phyloP scores from a whole-genome alignment of 768 basidiomycete species.

The Lactarius evosmus region DNA sequence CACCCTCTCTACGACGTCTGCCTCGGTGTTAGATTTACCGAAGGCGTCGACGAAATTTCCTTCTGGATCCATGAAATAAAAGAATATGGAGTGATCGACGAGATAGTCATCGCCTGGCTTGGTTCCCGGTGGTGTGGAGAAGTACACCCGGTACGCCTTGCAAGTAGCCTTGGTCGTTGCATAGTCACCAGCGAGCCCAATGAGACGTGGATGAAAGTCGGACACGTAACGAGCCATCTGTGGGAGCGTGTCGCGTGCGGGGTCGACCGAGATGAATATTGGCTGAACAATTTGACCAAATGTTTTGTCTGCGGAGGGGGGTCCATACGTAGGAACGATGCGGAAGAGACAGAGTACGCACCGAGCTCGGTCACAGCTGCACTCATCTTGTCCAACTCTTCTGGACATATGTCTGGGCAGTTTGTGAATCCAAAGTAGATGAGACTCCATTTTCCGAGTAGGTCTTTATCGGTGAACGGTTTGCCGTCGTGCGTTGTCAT shows the following conservation, averaged over 20 bases:
- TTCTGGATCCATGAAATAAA: constrained; percentile 96
- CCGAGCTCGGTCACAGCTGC: constrained; percentile 69
- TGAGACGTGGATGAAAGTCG: constrained; percentile 90
- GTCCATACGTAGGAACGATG: not conserved
- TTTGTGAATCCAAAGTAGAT: constrained; percentile 99
- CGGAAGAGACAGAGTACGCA: constrained; percentile 37
- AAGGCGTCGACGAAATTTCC: constrained; percentile 97
- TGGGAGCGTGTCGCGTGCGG: constrained; percentile 74
- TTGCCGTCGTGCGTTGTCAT: constrained; percentile 62
- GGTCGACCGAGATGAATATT: constrained; percentile 95
- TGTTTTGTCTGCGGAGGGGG: constrained; percentile 51
- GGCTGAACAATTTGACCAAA: constrained; percentile 76
- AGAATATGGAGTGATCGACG: constrained; percentile 95
- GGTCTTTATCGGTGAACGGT: constrained; percentile 76
- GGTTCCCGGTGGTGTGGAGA: constrained; percentile 89
- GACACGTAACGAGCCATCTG: constrained; percentile 61
- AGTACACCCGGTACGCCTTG: constrained; percentile 97
- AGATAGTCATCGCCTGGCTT: constrained; percentile 91
- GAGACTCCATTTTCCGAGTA: constrained; percentile 88
- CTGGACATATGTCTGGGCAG: constrained; percentile 98
- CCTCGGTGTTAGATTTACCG: constrained; percentile 72
- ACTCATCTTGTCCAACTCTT: constrained; percentile 94
- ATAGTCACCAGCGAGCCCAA: constrained; percentile 89
- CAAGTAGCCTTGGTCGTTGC: constrained; percentile 80
- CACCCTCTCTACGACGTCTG: constrained; percentile 65